Percentiles rank a stretch among this genome's conserved stretches.
These are phyloP conservation scores for Vigna hirtella DNA, from an alignment of 306 rosid species.

Conservation along the genomic window DNA sequence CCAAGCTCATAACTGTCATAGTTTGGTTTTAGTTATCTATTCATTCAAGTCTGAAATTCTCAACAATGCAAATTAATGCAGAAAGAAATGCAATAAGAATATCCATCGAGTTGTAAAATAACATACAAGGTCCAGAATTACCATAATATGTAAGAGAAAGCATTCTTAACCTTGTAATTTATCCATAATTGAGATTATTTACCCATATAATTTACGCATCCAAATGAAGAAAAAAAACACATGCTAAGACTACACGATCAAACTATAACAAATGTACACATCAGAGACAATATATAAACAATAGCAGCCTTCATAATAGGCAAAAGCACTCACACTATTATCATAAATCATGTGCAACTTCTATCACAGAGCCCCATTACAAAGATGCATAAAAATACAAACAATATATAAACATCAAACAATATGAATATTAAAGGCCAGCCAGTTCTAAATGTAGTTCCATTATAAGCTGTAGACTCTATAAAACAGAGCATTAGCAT, in stretches of 20 bases:
- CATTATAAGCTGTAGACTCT: conserved; percentile 5
- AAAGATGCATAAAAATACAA: conserved; percentile 10
- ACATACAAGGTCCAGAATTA: conserved; percentile 20
- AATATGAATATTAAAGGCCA: conserved; percentile 14
- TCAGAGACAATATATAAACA: too few relatives aligned
- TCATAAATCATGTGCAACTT: conserved; percentile 31
- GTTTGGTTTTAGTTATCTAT: conserved; percentile 39
- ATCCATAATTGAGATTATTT: conserved; percentile 32
- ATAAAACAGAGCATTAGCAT: conserved; percentile 1
- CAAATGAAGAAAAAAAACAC: not conserved
- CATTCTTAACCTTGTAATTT: conserved; percentile 29
- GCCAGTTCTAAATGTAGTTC: conserved; percentile 6
- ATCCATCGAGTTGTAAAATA: conserved; percentile 27
- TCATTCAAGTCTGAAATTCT: conserved; percentile 31
- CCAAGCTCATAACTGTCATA: conserved; percentile 82
- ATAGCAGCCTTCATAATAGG: conserved; percentile 3
- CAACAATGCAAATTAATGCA: conserved; percentile 30
- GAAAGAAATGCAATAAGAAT: conserved; percentile 31
- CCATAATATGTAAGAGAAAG: conserved; percentile 30
- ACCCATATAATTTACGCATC: conserved; percentile 28
- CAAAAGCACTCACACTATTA: conserved; percentile 21
- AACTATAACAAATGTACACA: not conserved
- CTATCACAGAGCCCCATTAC: conserved; percentile 9
- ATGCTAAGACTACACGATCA: conserved; percentile 23
- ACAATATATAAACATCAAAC: conserved; percentile 3